A percentile compares a stretch with the other conserved stretches of the same genome.
phyloP scores from a whole-genome alignment of 2,329 filamentous ascomycete species.

The Helotiales sp. region DNA sequence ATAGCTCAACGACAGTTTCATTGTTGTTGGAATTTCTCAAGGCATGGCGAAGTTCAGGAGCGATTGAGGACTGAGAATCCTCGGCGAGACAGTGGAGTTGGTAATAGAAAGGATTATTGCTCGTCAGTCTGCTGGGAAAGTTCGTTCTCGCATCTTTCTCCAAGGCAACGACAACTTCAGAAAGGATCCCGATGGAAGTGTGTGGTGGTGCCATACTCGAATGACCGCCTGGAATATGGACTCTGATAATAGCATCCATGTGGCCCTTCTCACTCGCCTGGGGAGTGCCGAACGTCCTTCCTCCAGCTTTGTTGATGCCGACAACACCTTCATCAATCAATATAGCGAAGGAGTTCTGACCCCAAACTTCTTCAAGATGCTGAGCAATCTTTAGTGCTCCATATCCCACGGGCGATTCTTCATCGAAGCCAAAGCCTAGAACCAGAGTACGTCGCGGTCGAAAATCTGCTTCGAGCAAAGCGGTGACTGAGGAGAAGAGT shows the following conservation, averaged over 20 bases:
- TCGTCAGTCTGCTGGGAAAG: constrained; percentile 44
- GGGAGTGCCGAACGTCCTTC: constrained; percentile 45
- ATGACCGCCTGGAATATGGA: constrained; percentile 61
- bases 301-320: constrained; percentile 44
- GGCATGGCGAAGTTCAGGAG: neutral
- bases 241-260: constrained; percentile 41
- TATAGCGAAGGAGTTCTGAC: constrained; percentile 55
- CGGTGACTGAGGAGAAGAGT: constrained; percentile 52
- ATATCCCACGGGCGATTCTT: constrained; percentile 58
- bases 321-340: constrained; percentile 62
- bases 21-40: neutral
- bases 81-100: constrained; percentile 6
- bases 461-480: constrained; percentile 52
- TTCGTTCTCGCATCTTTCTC: constrained; percentile 48
- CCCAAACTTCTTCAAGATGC: constrained; percentile 52
- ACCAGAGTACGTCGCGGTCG: constrained; percentile 56
- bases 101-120: constrained; percentile 34
- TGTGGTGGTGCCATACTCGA: constrained; percentile 60
- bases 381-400: constrained; percentile 55
- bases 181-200: constrained; percentile 68
- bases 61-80: neutral
- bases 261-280: constrained; percentile 60
- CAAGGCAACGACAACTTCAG: constrained; percentile 65
- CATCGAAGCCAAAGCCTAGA: constrained; percentile 64
- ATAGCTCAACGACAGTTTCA: neutral